Evolutionary conservation across 805 yeast genomes (phyloP).

Genomic region (Hanseniaspora nectarophila): DNA sequence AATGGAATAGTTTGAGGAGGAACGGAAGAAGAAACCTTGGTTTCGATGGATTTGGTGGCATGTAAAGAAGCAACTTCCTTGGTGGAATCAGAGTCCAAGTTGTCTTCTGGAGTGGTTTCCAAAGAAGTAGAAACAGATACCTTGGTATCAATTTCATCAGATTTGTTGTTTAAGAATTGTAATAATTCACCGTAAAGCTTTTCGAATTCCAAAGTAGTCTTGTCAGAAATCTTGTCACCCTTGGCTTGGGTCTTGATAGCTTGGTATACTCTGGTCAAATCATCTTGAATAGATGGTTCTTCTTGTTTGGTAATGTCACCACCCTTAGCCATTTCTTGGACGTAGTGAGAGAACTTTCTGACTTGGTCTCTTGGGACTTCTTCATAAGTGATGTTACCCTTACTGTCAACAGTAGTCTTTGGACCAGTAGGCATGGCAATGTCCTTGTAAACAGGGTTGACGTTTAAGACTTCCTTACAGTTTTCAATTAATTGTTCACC

Average conservation of each 20-base stretch:
- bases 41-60: conserved; percentile 52
- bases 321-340: conserved; percentile 92
- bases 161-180: conserved; percentile 47
- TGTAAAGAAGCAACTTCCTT: conserved; percentile 82
- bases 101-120: conserved; percentile 37
- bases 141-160: conserved; percentile 59
- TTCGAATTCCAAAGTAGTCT: conserved; percentile 60
- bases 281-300: conserved; percentile 74
- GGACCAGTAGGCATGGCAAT: conserved; percentile 93
- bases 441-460: conserved; percentile 89
- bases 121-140: conserved; percentile 49
- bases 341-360: conserved; percentile 90
- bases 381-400: conserved; percentile 74
- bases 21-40: conserved; percentile 60
- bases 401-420: conserved; percentile 71
- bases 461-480: conserved; percentile 72
- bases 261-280: conserved; percentile 68
- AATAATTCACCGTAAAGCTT: conserved; percentile 58
- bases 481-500: conserved; percentile 92
- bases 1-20: conserved; percentile 85
- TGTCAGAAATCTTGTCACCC: conserved; percentile 36
- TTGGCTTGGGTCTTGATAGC: conserved; percentile 64
- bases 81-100: conserved; percentile 41
- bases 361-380: conserved; percentile 84
- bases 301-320: conserved; percentile 60